These are phyloP conservation scores for Pelargonium australe DNA, from an alignment of 441 rosid genomes.

Conservation along the genomic window DNA sequence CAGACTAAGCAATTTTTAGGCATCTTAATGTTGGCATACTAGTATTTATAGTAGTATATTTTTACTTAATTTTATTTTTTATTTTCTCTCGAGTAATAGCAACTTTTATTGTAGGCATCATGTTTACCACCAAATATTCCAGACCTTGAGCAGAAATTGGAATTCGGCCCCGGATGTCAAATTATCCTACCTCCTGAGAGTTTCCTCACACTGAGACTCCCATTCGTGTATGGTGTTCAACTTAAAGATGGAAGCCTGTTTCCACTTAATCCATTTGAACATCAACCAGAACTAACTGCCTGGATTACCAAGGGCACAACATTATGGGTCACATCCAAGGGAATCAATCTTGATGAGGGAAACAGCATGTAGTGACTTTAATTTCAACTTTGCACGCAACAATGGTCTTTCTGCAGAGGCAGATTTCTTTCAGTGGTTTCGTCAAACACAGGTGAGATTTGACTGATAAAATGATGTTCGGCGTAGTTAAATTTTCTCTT, in stretches of 20 bases:
- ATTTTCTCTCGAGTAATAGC: background rate
- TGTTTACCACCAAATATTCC: constrained; percentile 47
- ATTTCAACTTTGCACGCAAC: constrained; percentile 18
- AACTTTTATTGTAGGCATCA: constrained; percentile 39
- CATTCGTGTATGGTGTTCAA: constrained; percentile 68
- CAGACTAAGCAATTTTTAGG: background rate
- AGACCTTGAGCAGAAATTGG: constrained; percentile 44
- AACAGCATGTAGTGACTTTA: constrained; percentile 23
- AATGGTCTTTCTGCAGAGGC: constrained; percentile 22
- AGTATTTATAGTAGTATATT: background rate
- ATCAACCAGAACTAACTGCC: constrained; percentile 75
- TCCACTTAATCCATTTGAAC: constrained; percentile 54
- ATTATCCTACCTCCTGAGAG: constrained; percentile 78
- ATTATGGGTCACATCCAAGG: constrained; percentile 55
- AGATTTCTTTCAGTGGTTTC: constrained; percentile 17
- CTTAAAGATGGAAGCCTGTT: constrained; percentile 42
- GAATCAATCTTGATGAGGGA: constrained; percentile 30
- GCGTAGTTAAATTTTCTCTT: background rate
- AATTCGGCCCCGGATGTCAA: constrained; percentile 59
- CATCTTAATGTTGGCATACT: background rate
- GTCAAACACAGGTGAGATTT: constrained; percentile 24
- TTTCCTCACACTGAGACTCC: constrained; percentile 64
- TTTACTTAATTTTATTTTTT: background rate
- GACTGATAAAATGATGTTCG: constrained; percentile 8
- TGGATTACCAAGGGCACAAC: constrained; percentile 62